Evolutionary conservation across 257 asterid species (phyloP), one percentile per base, ranked within the genome.

Genomic region (Solanum pennellii): DNA sequence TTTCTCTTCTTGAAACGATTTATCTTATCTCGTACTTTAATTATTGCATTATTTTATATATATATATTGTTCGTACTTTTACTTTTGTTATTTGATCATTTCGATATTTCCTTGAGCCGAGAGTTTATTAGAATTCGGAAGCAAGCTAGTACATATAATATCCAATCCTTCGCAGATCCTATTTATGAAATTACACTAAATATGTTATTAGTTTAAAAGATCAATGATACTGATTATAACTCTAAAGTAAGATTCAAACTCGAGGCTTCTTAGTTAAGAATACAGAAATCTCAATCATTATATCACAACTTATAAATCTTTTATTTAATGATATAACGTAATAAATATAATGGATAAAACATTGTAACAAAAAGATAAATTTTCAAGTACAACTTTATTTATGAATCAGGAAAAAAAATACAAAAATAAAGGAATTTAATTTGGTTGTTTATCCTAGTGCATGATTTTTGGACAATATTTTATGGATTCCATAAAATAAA

Each of bases 221-320:
- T 47, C 20, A 13, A 47, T 13, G 18, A 13, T 7, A 47, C 56
- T 47, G 20, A 47, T 47, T 47, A 49, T 16, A 49, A 15, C 3
- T 6, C 60, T 52, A 14, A 14, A 14, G 56, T 47, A 47, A 47
- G 4, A 52, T 52, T 52, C 1, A 18, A 56, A 56, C 0, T 56
- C 5, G 0, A 56, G n/a, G 20, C 0, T 0, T 56, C 11, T 7
- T 18, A 56, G 0, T 18, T 56, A 56, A 56, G 11, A n/a, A 2
- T 23, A 62, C 3, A 52, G 4, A 52, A 52, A 6, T 52, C 4
- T 16, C 23, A 52, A 52, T 52, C 0, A 52, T 16, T 1, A 52
- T 1, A 16, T 52, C 23, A 52, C 0, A 52, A 16, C 1, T 52
- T 21, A 23, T 62, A 23, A 60, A 10, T 49, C 21, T 15, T 49